Evolutionary conservation across 2,329 filamentous ascomycete species (phyloP), one percentile per base, ranked within the genome.

Genomic region (Stachybotrys elegans): DNA sequence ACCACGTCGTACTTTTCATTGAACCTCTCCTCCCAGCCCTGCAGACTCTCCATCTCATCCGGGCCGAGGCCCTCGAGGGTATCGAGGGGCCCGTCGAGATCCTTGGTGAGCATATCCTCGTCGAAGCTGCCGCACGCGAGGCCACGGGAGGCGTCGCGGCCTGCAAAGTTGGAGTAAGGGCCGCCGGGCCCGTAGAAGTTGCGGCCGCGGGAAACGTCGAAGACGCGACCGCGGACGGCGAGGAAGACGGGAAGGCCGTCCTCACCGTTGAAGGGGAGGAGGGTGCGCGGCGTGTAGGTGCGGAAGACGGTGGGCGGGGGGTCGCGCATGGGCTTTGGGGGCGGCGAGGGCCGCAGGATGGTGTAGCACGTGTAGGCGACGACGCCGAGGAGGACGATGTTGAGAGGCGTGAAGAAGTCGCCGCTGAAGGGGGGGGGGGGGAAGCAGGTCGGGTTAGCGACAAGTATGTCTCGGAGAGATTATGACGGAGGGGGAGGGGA

Each of bases 181-280:
- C 92, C 92, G 12, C 90, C 91, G 17, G 93, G 93, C 4, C 93
- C 93, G 69, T 98, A 98, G 67, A 97, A 97, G 72, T 94, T 91
- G 59, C 85, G 81, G 20, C 93, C 92, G 13, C 82, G 71, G 0
- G 84, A 82, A 20, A 97, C 92, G 62, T 98, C 93, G 63, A 96
- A 97, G 51, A 97, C 84, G 41, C 82, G 83, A 42, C 93, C 91
- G 34, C 89, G 86, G 16, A 97, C 90, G n/a, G 89, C 87, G 40
- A 98, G 79, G 68, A 88, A 95, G 45, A 97, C 88, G 40, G 88
- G 88, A 53, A 71, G 72, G 57, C 76, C 77, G 57, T 86, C 76
- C 43, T 74, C 70, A 62, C 93, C 93, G 69, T 92, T 91, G 76
- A 83, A 92, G 23, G 88, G 86, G 22, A 89, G 78, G n/a, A 98